Conservation (phyloP, 305 asterid genomes). For the Fraxinus angustifolia region DNA sequence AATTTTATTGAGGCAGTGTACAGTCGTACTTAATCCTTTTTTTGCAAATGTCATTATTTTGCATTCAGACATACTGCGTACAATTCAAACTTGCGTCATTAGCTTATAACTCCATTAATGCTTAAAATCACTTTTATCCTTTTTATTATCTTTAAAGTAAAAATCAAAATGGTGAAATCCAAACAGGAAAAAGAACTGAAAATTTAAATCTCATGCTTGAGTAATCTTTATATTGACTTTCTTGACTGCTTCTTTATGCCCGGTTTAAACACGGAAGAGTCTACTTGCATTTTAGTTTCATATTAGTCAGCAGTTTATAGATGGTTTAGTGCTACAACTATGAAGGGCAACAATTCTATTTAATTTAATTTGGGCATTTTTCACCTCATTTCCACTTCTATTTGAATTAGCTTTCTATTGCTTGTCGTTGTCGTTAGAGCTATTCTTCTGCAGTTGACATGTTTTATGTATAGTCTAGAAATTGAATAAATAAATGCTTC, state of each 20-base stretch:
- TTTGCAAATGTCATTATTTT: neutral
- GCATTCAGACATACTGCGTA: neutral
- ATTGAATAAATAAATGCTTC: neutral
- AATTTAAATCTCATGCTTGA: neutral
- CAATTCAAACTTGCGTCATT: neutral
- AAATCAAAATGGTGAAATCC: neutral
- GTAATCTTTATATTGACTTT: neutral
- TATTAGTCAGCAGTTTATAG: neutral
- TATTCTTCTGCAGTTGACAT: slow-evolving; percentile 5
- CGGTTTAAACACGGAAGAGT: neutral
- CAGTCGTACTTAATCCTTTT: neutral
- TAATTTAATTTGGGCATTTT: neutral
- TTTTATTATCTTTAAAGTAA: neutral
- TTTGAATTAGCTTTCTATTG: slow-evolving; percentile 4
- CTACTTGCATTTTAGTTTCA: neutral
- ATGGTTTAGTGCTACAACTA: slow-evolving; percentile 5
- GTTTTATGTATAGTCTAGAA: neutral
- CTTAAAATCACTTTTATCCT: neutral
- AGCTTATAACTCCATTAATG: neutral
- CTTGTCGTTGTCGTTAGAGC: neutral
- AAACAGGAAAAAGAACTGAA: neutral
- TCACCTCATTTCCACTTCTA: neutral
- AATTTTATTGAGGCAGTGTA: neutral
- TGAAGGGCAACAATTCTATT: neutral
- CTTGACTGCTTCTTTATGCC: neutral